phyloP scores from a whole-genome alignment of 139 green algal genomes.

The Diplosphaera chodatii region DNA sequence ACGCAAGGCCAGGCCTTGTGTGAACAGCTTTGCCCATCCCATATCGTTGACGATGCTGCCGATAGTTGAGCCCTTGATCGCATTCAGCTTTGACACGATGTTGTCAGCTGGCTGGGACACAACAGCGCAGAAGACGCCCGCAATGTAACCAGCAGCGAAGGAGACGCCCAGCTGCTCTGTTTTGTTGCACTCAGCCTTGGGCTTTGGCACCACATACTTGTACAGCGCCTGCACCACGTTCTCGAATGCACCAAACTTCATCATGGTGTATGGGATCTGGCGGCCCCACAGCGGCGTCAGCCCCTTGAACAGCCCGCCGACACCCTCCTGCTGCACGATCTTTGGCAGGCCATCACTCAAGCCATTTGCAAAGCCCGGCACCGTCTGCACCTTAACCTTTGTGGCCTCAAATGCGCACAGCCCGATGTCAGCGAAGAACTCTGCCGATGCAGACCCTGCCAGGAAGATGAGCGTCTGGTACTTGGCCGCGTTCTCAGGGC shows the following conservation, averaged over 20 bases:
- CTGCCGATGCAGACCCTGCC: constrained; percentile 77
- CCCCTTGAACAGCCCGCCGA: constrained; percentile 73
- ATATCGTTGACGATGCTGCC: constrained; percentile 73
- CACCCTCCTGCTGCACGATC: constrained; percentile 62
- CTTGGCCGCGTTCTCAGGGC: constrained; percentile 70
- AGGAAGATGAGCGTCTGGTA: constrained; percentile 89
- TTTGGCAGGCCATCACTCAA: constrained; percentile 82
- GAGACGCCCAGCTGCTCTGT: constrained; percentile 83
- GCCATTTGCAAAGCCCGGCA: constrained; percentile 78
- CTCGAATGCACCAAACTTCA: constrained; percentile 56
- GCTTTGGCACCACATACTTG: constrained; percentile 88
- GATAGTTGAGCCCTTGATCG: constrained; percentile 1
- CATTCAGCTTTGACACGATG: constrained; percentile 90
- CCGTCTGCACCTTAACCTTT: constrained; percentile 93
- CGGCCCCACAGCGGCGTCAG: constrained; percentile 79
- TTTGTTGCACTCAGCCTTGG: constrained; percentile 85
- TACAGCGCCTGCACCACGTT: constrained; percentile 83
- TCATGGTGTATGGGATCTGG: constrained; percentile 64
- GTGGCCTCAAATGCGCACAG: constrained; percentile 93
- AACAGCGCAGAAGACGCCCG: constrained; percentile 81
- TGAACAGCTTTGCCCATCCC: constrained; percentile 73
- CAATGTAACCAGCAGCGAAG: constrained; percentile 84
- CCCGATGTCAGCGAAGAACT: constrained; percentile 94
- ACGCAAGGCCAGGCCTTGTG: constrained; percentile 73
- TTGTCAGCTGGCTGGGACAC: constrained; percentile 90